Evolutionary conservation across 148 eudicot genomes (phyloP), one percentile per base, ranked within the genome.

Genomic region (Chenopodium quinoa): DNA sequence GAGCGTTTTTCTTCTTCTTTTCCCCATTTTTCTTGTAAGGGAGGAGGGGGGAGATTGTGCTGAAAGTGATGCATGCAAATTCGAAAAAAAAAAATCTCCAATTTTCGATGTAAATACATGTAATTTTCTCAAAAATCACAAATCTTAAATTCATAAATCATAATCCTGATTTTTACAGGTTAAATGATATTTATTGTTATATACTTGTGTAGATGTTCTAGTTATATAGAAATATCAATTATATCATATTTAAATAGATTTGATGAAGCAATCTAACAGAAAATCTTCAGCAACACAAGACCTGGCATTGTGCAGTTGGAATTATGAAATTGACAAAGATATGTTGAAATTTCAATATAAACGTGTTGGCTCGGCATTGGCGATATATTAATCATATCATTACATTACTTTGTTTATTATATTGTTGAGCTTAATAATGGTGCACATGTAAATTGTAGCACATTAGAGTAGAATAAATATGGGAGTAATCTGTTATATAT

Each of bases 21-120:
- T 20, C 23, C n/a, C 47, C 40, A 25, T 31, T 68, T 68, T 27
- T 14, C 17, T 69, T 69, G 73, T 7, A 3, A 32, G 44, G 47
- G 52, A 17, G 9, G 76, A 27, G 52, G 37, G 75, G 54, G 68
- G n/a, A 47, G 76, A 9, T 32, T n/a, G 40, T 62, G 25, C 25
- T 62, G 66, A 62, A 62, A 9, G 66, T 62, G 27, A 20, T 20
- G 1, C 66, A 20, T 62, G 7, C n/a, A 16, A 58, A 58, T 58
- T 17, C 6, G 63, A 58, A 58, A 19, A 27, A 19, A 27, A 27
- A 56, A 20, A 9, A 58, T 19, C 29, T 60, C 19, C 7, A 19
- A 48, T 81, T 75, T 75, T 67, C 25, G 9, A 37, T 65, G 67
- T 81, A 81, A 67, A 81, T 81, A 68, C 68, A 5, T 52, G 60